Evolutionary conservation across 2,329 filamentous ascomycete genomes (phyloP).

Genomic region (Paecilomyces fulvus): DNA sequence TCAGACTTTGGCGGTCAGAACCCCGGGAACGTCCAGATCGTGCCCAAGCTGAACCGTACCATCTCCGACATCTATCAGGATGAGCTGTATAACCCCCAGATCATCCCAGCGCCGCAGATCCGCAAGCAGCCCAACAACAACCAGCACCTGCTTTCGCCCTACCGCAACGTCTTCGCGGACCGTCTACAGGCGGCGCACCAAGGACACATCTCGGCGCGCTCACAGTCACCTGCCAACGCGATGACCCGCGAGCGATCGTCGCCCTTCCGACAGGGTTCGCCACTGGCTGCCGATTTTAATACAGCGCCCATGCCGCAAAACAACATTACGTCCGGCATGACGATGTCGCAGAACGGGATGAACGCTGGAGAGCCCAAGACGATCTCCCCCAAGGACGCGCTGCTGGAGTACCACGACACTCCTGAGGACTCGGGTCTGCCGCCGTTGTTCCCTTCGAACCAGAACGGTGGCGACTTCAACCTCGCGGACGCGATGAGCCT

Average conservation of each 20-base stretch:
- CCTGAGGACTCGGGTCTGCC: slow-evolving; percentile 61
- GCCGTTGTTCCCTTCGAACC: slow-evolving; percentile 60
- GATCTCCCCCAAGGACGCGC: slow-evolving; percentile 87
- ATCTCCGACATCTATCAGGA: slow-evolving; percentile 80
- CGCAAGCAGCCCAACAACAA: slow-evolving; percentile 26
- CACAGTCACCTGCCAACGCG: slow-evolving; percentile 45
- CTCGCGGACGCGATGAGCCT: slow-evolving; percentile 30
- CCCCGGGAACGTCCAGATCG: slow-evolving; percentile 16
- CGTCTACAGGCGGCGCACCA: slow-evolving; percentile 71
- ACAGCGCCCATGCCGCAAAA: slow-evolving; percentile 25
- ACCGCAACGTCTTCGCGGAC: slow-evolving; percentile 60
- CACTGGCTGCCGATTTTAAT: slow-evolving; percentile 44
- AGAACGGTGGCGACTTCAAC: slow-evolving; percentile 44
- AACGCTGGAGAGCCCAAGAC: slow-evolving; percentile 56
- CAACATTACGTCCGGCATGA: slow-evolving; percentile 35
- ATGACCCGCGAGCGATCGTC: slow-evolving; percentile 59
- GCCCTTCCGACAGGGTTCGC: slow-evolving; percentile 68
- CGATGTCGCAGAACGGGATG: slow-evolving; percentile 23
- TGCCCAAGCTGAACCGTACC: slow-evolving; percentile 72
- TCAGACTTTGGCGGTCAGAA: slow-evolving; percentile 45
- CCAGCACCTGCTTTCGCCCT: slow-evolving; percentile 40
- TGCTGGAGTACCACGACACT: slow-evolving; percentile 72
- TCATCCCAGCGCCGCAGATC: slow-evolving; percentile 26
- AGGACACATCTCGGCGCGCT: slow-evolving; percentile 58
- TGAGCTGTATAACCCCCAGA: slow-evolving; percentile 62